Evolutionary conservation across 2,329 filamentous ascomycete species (phyloP), one percentile per base, ranked within the genome.

Genomic region (Trichoderma guizhouense): DNA sequence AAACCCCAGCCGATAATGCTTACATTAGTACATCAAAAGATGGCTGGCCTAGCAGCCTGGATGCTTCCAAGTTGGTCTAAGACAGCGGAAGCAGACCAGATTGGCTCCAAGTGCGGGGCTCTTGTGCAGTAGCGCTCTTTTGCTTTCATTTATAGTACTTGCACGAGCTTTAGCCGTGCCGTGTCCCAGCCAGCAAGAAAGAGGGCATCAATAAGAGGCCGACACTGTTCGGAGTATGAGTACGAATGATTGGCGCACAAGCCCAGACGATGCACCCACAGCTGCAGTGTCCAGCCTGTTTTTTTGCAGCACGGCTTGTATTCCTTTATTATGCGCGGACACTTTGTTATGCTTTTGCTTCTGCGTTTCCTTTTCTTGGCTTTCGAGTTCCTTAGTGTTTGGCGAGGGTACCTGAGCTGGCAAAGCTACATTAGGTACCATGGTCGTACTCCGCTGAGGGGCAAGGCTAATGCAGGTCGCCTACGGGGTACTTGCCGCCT

Each of bases 381-480:
- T 36, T 36, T 36, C 34, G 34, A 15, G 34, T 7, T 36, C 6
- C 34, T 28, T 28, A 28, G 5, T 15, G 11, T 36, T 36, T 36
- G 34, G 2, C 5, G 5, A 39, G 18, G 15, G 36, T 39, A 18
- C 36, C 15, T 39, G 36, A 39, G 34, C 15, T 39, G 36, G 34
- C 34, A 36, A 36, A 36, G 34, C 34, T 39, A 39, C 36, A 18
- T 18, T 18, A 39, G 36, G 36, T 39, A 39, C 36, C 36, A 11
- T n/a, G 11, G 43, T 24, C 0, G 5, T 51, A 24, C 47, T 53
- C 47, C 47, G 47, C 47, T 51, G 43, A 34, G 55, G 66, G 66
- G 55, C 66, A n/a, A n/a, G 39, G 55, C 66, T 69, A 69, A 69
- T 69, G 66, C 66, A 69, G 34, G 55, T 61, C 55, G 66, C 66